These are phyloP conservation scores for Fistulifera solaris DNA, from an alignment of 108 stramenopile genomes.

Conservation along the genomic window DNA sequence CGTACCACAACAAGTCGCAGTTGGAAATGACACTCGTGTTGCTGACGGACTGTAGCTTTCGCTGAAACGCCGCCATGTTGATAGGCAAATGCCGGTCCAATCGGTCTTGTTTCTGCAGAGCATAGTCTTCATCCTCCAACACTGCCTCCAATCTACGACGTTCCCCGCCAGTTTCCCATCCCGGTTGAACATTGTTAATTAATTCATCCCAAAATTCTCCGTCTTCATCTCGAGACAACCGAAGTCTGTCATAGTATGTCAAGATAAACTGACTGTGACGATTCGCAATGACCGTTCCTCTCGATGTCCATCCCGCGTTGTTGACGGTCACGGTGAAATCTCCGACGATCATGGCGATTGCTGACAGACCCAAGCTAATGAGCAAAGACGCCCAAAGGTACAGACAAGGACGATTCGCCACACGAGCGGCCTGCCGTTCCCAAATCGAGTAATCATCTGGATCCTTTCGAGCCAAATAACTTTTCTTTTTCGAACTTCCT, in stretches of 20 bases:
- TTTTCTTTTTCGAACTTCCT: too few species aligned
- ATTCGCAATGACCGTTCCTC: conserved; percentile 40
- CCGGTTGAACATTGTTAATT: conserved; percentile 26
- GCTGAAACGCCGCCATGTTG: too few species aligned
- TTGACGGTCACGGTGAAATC: conserved; percentile 29
- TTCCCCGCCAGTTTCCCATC: conserved; percentile 23
- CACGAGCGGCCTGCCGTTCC: conserved; percentile 7
- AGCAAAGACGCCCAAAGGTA: conserved; percentile 15
- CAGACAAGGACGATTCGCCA: conserved; percentile 18
- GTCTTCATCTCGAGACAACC: conserved; percentile 13
- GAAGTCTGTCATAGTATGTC: conserved; percentile 6
- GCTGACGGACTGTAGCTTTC: too few species aligned
- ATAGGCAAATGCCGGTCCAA: background rate
- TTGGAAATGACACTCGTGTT: conserved; percentile 5
- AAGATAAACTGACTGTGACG: conserved; percentile 29
- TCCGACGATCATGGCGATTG: conserved; percentile 22
- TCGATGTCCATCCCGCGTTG: conserved; percentile 33
- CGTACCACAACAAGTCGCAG: conserved; percentile 24
- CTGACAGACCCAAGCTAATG: conserved; percentile 8
- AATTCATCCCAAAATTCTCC: conserved; percentile 26
- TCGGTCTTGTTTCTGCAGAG: too few species aligned
- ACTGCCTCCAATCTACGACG: conserved; percentile 1
- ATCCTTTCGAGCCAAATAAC: too few species aligned
- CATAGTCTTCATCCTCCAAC: background rate
- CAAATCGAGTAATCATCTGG: too few species aligned